Conservation (phyloP, 2,329 filamentous ascomycete genomes). For the Niveomyces coronatus region DNA sequence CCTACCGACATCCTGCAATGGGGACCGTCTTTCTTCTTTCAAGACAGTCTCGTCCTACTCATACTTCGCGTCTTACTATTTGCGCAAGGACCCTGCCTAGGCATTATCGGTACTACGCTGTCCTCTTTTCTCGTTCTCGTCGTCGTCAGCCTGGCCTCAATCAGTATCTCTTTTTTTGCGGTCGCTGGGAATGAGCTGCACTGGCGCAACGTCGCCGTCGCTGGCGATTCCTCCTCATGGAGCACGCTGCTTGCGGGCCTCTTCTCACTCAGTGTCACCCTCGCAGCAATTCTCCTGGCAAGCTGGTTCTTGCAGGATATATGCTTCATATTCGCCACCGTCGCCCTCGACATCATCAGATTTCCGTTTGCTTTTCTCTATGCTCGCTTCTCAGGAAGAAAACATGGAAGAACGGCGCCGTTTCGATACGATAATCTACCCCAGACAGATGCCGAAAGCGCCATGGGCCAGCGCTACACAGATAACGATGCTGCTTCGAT, state of each 20-base stretch:
- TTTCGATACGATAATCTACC: slow-evolving; percentile 15
- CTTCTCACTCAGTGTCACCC: slow-evolving; percentile 16
- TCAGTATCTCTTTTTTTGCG: slow-evolving; percentile 18
- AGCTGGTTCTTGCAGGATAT: slow-evolving; percentile 19
- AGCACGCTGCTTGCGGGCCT: slow-evolving; percentile 22
- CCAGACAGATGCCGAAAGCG: slow-evolving; percentile 17
- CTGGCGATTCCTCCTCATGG: slow-evolving; percentile 20
- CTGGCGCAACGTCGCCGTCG: slow-evolving; percentile 23
- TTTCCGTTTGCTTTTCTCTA: slow-evolving; percentile 14
- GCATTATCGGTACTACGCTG: slow-evolving; percentile 1
- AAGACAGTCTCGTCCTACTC: slow-evolving; percentile 9
- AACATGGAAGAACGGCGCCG: not conserved
- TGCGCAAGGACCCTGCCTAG: slow-evolving; percentile 1
- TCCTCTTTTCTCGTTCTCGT: slow-evolving; percentile 2
- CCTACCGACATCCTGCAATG: slow-evolving; percentile 7
- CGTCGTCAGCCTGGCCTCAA: slow-evolving; percentile 14
- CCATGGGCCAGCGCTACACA: slow-evolving; percentile 4
- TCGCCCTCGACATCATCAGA: slow-evolving; percentile 17
- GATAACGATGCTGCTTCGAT: slow-evolving; percentile 8
- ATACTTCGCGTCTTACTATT: slow-evolving; percentile 8
- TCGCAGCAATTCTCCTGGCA: slow-evolving; percentile 11
- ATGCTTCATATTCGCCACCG: slow-evolving; percentile 11
- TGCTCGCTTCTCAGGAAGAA: slow-evolving; percentile 4
- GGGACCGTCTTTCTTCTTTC: slow-evolving; percentile 10
- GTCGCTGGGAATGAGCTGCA: slow-evolving; percentile 24